phyloP scores from a whole-genome alignment of 139 green algal genomes.

The Coccomyxa sp. region DNA sequence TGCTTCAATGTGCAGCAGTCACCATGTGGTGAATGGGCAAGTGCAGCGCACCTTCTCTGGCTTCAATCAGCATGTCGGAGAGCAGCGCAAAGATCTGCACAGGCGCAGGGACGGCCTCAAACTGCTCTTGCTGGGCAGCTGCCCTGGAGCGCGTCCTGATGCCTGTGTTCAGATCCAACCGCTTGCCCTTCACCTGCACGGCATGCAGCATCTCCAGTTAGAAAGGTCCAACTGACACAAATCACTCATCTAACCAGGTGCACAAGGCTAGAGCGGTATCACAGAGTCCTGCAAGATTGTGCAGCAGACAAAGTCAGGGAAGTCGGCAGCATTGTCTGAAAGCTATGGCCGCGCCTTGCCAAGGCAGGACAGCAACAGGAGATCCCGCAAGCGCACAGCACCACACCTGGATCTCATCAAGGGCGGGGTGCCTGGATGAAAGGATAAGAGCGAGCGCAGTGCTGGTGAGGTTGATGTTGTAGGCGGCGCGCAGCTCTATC shows the following conservation, averaged over 20 bases:
- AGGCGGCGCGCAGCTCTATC: constrained; percentile 48
- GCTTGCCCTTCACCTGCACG: constrained; percentile 48
- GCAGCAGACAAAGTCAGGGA: background rate
- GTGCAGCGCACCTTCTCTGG: background rate
- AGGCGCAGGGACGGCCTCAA: constrained; percentile 32
- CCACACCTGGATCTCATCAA: constrained; percentile 29
- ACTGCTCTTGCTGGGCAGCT: constrained; percentile 34
- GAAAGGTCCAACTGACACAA: background rate
- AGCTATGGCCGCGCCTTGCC: background rate
- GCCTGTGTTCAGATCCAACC: constrained; percentile 39
- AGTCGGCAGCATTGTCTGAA: background rate
- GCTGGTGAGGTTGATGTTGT: constrained; percentile 56
- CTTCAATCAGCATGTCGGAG: constrained; percentile 27
- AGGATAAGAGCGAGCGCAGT: constrained; percentile 53
- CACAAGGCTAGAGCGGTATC: background rate
- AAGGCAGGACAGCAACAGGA: background rate
- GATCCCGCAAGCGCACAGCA: too few species aligned
- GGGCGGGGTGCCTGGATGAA: constrained; percentile 20
- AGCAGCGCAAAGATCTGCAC: constrained; percentile 45
- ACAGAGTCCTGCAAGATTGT: background rate
- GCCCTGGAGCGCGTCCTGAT: constrained; percentile 47
- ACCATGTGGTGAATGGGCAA: background rate
- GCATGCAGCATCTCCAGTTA: too few species aligned
- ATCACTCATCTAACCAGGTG: background rate
- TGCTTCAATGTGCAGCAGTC: constrained; percentile 8